Conservation (phyloP, 1,139 yeast genomes). For the Scheffersomyces lignicola region DNA sequence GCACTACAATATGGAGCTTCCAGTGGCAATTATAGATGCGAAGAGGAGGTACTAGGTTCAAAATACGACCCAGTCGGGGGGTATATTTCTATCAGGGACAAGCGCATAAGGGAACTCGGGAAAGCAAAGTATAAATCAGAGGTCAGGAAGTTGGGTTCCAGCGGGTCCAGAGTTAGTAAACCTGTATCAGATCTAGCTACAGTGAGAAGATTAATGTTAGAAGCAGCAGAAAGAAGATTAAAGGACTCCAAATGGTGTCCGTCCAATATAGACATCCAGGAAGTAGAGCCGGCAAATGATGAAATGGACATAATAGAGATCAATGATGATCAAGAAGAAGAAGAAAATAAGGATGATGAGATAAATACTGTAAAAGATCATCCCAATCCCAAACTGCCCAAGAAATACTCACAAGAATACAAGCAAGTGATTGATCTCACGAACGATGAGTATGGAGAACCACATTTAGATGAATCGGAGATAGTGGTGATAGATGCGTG, state of each 20-base stretch:
- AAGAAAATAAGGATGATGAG: background rate
- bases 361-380: background rate
- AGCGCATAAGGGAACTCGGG: constrained; percentile 37
- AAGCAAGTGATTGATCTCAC: constrained; percentile 27
- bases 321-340: constrained; percentile 8
- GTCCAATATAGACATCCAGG: constrained; percentile 16
- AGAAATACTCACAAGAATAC: constrained; percentile 1
- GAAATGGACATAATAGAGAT: constrained; percentile 33
- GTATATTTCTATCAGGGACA: constrained; percentile 32
- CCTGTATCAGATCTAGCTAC: constrained; percentile 17
- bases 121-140: constrained; percentile 42
- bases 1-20: constrained; percentile 40
- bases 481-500: constrained; percentile 28
- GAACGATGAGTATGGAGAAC: constrained; percentile 17
- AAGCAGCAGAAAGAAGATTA: constrained; percentile 68
- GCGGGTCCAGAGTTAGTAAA: constrained; percentile 11
- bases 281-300: constrained; percentile 30
- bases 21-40: constrained; percentile 36
- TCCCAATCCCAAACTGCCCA: background rate
- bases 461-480: constrained; percentile 6
- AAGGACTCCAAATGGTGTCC: constrained; percentile 60
- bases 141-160: constrained; percentile 33
- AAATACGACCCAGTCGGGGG: constrained; percentile 15
- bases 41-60: constrained; percentile 56
- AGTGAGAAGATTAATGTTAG: constrained; percentile 51